Base-by-base conservation (phyloP, 352 stramenopile species). In the Phytophthora europaea region DNA sequence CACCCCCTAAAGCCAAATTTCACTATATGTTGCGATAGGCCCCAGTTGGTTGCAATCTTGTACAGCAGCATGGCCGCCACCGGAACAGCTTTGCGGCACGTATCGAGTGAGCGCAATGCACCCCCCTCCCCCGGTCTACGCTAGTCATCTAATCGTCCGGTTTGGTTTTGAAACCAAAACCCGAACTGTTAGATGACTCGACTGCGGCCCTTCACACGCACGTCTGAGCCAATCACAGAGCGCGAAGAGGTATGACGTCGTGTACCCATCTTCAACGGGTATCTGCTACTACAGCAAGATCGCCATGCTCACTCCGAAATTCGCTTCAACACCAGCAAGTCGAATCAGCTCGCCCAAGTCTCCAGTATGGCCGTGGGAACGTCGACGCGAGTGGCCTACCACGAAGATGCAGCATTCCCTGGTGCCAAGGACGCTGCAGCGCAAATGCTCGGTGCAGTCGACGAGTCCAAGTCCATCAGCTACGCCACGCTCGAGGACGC, bases 401-500 rank as follows among this genome's bases (percentile, higher is more conserved):
- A 67, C 8, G 53, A 74, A 53, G 38, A 66, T 3, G 18, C 13
- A 2, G 47, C 34, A 2, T 62, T 63, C 18, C 22, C 34, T 22
- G 64, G 58, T 5, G 59, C 59, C 31, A 74, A 78, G 28, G 66
- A 72, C 10, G 67, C 67, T 33, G 67, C 67, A 20, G 52, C 4
- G 7, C 48, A 72, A 22, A 55, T 78, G 48, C 57, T 75, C 3
- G 66, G n/a, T 45, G 33, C 28, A 48, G 61, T 64, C 12, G n/a
- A 65, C 43, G 47, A 72, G 13, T 43, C 31, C 55, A 63, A 78
- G 26, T 33, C 61, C 18, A 31, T 78, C 38, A 20, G 18, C 9
- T 78, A 64, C 58, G 34, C 52, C 0, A 57, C 66, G 58, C 63
- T 93, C 18, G 81, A 90, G 53, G 81, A 78, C n/a, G 81, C 78